Percentiles rank a stretch among this genome's conserved stretches.
Conservation (phyloP, 148 eudicot species). For the Arbutus unedo region DNA sequence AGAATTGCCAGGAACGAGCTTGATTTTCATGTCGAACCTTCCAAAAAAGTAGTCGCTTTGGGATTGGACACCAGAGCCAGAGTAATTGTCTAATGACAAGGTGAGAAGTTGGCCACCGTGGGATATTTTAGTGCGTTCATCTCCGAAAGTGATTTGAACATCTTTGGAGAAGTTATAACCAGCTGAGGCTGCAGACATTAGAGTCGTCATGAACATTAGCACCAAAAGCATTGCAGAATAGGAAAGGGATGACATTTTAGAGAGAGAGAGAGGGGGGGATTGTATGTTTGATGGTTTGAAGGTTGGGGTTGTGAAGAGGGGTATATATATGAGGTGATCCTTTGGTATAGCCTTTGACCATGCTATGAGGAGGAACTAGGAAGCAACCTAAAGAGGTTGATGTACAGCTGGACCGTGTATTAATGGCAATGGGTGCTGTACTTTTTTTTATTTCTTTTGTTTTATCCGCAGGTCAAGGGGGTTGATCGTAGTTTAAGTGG, state of each 20-base stretch:
- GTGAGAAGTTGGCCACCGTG: constrained; percentile 18
- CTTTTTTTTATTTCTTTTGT: too few species aligned
- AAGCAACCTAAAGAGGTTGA: neutral
- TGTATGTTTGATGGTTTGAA: neutral
- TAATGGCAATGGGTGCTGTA: too few species aligned
- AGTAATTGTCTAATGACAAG: constrained; percentile 22
- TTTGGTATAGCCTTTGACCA: neutral
- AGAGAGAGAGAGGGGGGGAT: neutral
- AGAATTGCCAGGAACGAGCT: constrained; percentile 32
- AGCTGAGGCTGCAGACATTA: constrained; percentile 6
- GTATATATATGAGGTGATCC: neutral
- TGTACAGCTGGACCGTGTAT: neutral
- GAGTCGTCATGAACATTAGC: constrained; percentile 3
- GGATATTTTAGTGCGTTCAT: constrained; percentile 14
- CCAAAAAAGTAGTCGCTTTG: constrained; percentile 28
- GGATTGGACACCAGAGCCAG: constrained; percentile 36
- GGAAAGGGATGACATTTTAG: neutral
- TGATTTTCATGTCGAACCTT: constrained; percentile 33
- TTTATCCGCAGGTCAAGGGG: neutral
- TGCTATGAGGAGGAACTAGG: neutral
- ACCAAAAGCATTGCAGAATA: neutral
- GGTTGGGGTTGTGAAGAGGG: neutral
- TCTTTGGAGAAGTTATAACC: constrained; percentile 25
- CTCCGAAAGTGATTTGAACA: constrained; percentile 20
- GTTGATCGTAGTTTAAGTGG: neutral